Base-by-base conservation (phyloP, 805 yeast genomes). In the Cyberlindnera mrakii region DNA sequence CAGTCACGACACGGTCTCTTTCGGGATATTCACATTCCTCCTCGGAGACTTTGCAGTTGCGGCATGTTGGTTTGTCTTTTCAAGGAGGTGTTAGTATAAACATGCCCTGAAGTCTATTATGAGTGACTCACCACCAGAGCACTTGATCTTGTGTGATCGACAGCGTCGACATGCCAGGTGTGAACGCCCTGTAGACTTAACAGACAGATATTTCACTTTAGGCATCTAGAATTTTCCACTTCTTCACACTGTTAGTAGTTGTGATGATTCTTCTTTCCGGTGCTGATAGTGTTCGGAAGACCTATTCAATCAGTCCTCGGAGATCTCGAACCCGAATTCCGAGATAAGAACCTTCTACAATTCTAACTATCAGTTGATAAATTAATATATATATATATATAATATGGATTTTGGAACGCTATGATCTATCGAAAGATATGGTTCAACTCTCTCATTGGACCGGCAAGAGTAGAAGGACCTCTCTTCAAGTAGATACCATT, bases 401-500 rank as follows among this genome's bases (percentile, higher is more conserved):
- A 23, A 23, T 23, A 23, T 23, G 13, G 27, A 23, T 23, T 23
- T 4, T 4, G 11, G 27, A 11, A 23, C 11, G 3, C 16, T 31
- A n/a, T n/a, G n/a, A n/a, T n/a, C n/a, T n/a, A 38, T 14, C 19
- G 15, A 6, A 48, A 43, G 29, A 48, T 43, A 3, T 59, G 55
- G 34, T 59, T 55, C 14, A 61, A 14, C 37, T 48, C 48, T 1
- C 41, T 41, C 32, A 33, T 39, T 30, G 61, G 58, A 7, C 58
- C 61, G 9, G 51, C 54, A n/a, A 58, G 42, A 1, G 50, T 35
- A 2, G 51, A 47, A n/a, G 33, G 10, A 3, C 59, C 62, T 52
- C 67, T 58, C 36, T 54, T 58, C 32, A 62, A 33, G 42, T 55
- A 63, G 9, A 40, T 29, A 1, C 67, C 67, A 31, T n/a, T 25